Base-by-base conservation (phyloP, 805 yeast genomes). In the Starmerella bacillaris region DNA sequence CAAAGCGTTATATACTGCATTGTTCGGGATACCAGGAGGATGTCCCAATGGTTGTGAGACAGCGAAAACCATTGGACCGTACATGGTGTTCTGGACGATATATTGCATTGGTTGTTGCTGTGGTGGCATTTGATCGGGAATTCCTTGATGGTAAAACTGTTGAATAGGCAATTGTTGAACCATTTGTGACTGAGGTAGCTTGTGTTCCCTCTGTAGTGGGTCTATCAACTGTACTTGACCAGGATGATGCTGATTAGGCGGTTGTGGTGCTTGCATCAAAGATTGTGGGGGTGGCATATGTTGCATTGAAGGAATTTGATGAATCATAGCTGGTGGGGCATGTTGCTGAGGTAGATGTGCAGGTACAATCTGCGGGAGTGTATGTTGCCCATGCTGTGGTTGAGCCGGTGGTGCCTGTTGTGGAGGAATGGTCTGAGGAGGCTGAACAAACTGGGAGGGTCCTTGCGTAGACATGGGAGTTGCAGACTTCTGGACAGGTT, bases 31-130 rank as follows among this genome's bases (percentile, higher is more conserved):
- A 12, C 26, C 26, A 12, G 26, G n/a, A 12, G n/a, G n/a, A 22
- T n/a, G 12, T 12, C n/a, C n/a, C 20, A 19, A 8, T 9, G 32
- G 32, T 17, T 29, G 29, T 18, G n/a, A 48, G 44, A 49, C 35
- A 38, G 48, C 41, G 46, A 40, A 45, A 6, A 41, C 18, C 41
- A 42, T 30, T 2, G 45, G 45, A 1, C 45, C 45, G 14, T 37
- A 42, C 6, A 35, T 28, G 3, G 44, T 38, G 19, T 43, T 38
- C 30, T 43, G 46, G 9, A 37, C 35, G 5, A 39, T 30, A 38
- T 37, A 37, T 19, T 39, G 44, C 11, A 33, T 19, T 15, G 30
- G 39, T 7, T 15, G 22, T 21, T 21, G 29, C 29, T 21, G 22
- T 11, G 14, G 30, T 29, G n/a, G 38, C 18, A 17, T n/a, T 29